Base-by-base conservation (phyloP, 495 filamentous ascomycete genomes). In the Podospora comata region DNA sequence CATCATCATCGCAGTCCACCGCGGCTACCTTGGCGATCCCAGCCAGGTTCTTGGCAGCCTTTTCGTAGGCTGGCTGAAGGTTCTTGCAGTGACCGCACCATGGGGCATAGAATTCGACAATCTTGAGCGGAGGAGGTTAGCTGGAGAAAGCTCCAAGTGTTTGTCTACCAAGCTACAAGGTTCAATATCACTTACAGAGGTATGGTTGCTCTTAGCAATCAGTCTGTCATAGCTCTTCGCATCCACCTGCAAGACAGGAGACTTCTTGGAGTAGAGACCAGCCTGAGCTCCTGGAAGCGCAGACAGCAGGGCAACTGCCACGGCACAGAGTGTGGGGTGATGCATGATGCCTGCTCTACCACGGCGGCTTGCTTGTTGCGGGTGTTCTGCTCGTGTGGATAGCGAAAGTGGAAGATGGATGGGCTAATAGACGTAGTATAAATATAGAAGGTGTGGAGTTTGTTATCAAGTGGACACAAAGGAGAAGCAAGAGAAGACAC, bases 61-160 rank as follows among this genome's bases (percentile, higher is more conserved):
- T 96, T 74, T 97, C 95, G 80, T 92, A 99, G 64, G 92, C 91
- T 0, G 95, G 95, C 79, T 97, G 93, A 70, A 99, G 89, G 79
- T 90, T 97, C 77, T 97, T 83, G 81, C 95, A 99, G 77, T 99
- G 96, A 26, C 95, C 95, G 72, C 95, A 97, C 96, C 91, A 97
- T 48, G 92, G 93, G 7, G 92, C 92, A 73, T 96, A 97, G 83
- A 97, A 97, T 79, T 93, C 93, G 77, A 82, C 77, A 64, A 86
- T 81, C 84, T 86, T 56, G 27, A 62, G 18, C 20, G 23, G 6
- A 5, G 32, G 65, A 48, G 13, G 39, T 48, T 48, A 48, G 39
- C 15, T 48, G 7, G 1, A 16, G 39, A 48, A 48, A 48, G 39
- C 39, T 48, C 39, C 39, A 48, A 48, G 39, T 48, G 15, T 48